Evolutionary conservation across 257 asterid species (phyloP).

Genomic region (Nicotiana otophora): DNA sequence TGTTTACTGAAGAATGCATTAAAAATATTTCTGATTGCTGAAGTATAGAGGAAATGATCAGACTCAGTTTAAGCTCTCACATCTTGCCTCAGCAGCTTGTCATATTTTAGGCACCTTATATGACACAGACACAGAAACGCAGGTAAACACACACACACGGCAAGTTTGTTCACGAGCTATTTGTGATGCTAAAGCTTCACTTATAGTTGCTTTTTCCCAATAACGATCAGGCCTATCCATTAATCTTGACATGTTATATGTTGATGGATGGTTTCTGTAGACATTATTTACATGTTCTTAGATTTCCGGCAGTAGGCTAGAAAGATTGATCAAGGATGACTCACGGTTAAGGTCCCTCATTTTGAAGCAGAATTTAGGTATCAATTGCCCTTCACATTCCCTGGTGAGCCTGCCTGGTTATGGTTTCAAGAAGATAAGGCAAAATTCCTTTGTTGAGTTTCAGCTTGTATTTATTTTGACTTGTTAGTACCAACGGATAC

Average conservation of each 20-base stretch:
- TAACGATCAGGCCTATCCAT: not conserved
- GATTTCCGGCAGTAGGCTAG: not conserved
- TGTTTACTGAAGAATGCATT: not conserved
- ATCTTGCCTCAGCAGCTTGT: not conserved
- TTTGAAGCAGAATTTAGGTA: not conserved
- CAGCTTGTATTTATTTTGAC: not conserved
- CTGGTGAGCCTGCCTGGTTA: not conserved
- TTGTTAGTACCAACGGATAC: not conserved
- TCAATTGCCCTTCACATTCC: not conserved
- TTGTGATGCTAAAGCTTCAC: not conserved
- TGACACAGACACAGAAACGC: not conserved
- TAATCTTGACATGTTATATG: not conserved
- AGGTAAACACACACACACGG: not conserved
- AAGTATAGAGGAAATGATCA: not conserved
- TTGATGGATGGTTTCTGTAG: not conserved
- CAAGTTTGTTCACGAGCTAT: not conserved
- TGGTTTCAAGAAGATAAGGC: not conserved
- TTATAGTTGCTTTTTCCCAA: not conserved
- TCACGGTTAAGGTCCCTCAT: not conserved
- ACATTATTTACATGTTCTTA: not conserved
- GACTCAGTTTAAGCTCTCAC: not conserved
- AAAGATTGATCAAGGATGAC: not conserved
- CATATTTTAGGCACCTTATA: not conserved
- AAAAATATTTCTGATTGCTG: not conserved
- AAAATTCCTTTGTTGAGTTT: not conserved